A percentile compares a stretch with the other conserved stretches of the same genome.
phyloP scores from a whole-genome alignment of 192 early-diverging fungal genomes.

The Entophlyctis helioformis region DNA sequence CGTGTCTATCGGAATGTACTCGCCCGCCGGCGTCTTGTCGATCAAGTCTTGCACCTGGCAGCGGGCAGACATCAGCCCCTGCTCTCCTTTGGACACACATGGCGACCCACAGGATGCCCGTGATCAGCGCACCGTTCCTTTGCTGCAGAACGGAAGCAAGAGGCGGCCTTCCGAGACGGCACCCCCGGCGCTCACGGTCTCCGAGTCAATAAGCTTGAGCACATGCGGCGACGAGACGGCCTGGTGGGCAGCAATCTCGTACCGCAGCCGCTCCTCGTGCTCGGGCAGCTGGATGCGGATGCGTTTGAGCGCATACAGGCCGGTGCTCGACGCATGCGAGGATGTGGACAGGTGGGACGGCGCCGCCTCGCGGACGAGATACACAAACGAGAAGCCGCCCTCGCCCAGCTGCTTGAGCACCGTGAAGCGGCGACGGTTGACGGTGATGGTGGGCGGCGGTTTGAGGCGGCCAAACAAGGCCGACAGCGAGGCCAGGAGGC shows the following conservation, averaged over 20 bases:
- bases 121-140: slow-evolving; percentile 17
- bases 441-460: background rate
- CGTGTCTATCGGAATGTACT: slow-evolving; percentile 12
- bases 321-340: no score
- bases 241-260: slow-evolving; percentile 25
- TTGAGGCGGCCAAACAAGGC: slow-evolving; percentile 6
- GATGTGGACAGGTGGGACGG: background rate
- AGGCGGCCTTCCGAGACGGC: slow-evolving; percentile 23
- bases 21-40: slow-evolving; percentile 18
- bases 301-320: slow-evolving; percentile 29
- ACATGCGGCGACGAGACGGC: slow-evolving; percentile 21
- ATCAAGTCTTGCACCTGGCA: slow-evolving; percentile 28
- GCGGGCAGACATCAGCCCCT: no score
- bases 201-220: slow-evolving; percentile 21
- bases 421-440: slow-evolving; percentile 5
- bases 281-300: slow-evolving; percentile 34
- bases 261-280: slow-evolving; percentile 26
- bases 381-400: slow-evolving; percentile 39
- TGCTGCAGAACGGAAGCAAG: slow-evolving; percentile 25
- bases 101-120: background rate
- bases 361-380: slow-evolving; percentile 22
- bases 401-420: slow-evolving; percentile 21
- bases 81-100: no score
- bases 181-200: slow-evolving; percentile 7
- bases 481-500: background rate